Conservation (phyloP, 2,329 filamentous ascomycete genomes). For the Xylaria sp. region DNA sequence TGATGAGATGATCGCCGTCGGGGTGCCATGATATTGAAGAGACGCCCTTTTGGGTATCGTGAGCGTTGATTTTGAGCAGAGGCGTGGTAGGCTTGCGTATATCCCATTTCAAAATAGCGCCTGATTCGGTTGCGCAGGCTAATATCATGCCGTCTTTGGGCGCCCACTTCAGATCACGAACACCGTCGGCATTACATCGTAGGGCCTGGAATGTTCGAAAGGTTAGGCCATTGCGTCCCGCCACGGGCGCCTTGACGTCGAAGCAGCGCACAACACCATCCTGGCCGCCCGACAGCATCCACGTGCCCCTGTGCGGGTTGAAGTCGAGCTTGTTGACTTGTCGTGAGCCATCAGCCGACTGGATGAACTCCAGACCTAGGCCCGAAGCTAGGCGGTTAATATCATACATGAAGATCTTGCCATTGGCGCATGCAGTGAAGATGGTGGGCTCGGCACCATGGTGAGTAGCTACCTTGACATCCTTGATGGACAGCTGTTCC, state of each 20-base stretch:
- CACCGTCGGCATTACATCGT: slow-evolving; percentile 65
- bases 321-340: slow-evolving; percentile 73
- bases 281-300: slow-evolving; percentile 71
- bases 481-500: slow-evolving; percentile 72
- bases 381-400: slow-evolving; percentile 61
- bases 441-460: slow-evolving; percentile 62
- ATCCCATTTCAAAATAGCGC: slow-evolving; percentile 73
- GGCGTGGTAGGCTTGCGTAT: slow-evolving; percentile 65
- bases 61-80: slow-evolving; percentile 68
- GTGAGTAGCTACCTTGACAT: slow-evolving; percentile 66
- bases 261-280: slow-evolving; percentile 72
- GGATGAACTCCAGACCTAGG: slow-evolving; percentile 64
- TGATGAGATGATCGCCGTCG: slow-evolving; percentile 73
- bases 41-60: slow-evolving; percentile 65
- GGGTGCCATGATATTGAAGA: slow-evolving; percentile 74
- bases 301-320: slow-evolving; percentile 68
- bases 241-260: slow-evolving; percentile 63
- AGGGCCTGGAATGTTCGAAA: slow-evolving; percentile 62
- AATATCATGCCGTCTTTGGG: slow-evolving; percentile 70
- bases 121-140: slow-evolving; percentile 72
- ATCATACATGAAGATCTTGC: slow-evolving; percentile 74
- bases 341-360: slow-evolving; percentile 70
- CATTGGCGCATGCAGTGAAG: slow-evolving; percentile 72
- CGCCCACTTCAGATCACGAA: slow-evolving; percentile 74
- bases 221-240: slow-evolving; percentile 62